phyloP scores from a whole-genome alignment of 2,329 filamentous ascomycete genomes.

The Xylaria sp. region DNA sequence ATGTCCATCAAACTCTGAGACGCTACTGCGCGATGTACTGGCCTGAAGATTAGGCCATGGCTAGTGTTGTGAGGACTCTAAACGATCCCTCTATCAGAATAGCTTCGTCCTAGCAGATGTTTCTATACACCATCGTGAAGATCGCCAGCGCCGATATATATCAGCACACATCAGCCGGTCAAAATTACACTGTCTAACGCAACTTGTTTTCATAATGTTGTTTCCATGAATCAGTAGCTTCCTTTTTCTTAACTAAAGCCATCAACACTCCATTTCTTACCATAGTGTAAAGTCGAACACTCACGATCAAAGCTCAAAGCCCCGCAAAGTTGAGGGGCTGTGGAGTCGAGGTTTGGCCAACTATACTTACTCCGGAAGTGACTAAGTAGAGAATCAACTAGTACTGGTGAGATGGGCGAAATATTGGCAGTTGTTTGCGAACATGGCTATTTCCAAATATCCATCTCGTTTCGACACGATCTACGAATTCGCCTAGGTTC shows the following conservation, averaged over 20 bases:
- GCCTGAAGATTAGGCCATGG: too few relatives aligned
- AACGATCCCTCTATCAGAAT: not conserved
- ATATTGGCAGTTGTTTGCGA: not conserved
- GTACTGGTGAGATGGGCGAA: not conserved
- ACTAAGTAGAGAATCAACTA: not conserved
- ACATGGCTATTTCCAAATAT: slow-evolving; percentile 2
- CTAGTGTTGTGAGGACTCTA: not conserved
- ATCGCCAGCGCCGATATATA: not conserved
- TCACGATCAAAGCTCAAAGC: not conserved
- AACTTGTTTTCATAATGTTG: not conserved
- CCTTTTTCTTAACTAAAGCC: not conserved
- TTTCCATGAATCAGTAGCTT: not conserved
- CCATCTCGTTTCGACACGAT: not conserved
- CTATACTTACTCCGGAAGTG: slow-evolving; percentile 2
- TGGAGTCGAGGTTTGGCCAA: not conserved
- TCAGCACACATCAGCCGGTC: not conserved
- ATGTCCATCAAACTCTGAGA: not conserved
- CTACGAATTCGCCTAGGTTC: not conserved
- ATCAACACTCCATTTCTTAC: not conserved
- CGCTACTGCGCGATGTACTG: not conserved
- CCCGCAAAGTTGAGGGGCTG: slow-evolving; percentile 2
- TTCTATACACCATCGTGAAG: not conserved
- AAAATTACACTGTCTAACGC: not conserved
- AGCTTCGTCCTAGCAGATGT: not conserved
- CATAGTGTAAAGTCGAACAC: not conserved